Conservation (phyloP, 768 basidiomycete genomes). For the Collybiopsis luxurians region DNA sequence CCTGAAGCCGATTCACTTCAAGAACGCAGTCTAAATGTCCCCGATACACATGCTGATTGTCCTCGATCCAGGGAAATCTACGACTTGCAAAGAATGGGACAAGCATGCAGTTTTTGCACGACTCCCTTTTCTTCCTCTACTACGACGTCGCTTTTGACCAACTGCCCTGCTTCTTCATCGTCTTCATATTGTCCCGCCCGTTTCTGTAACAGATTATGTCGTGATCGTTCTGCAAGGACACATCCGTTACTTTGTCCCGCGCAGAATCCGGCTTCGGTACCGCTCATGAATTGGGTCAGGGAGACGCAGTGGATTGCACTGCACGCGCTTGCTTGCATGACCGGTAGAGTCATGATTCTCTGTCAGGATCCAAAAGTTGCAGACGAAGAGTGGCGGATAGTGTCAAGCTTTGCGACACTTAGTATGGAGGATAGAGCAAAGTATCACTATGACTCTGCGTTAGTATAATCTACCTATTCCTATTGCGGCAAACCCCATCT, state of each 20-base stretch:
- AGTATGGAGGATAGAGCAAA: slow-evolving; percentile 70
- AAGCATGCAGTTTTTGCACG: slow-evolving; percentile 73
- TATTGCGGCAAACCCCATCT: not conserved
- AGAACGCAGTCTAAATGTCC: not conserved
- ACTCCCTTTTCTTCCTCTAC: slow-evolving; percentile 44
- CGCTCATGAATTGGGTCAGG: slow-evolving; percentile 59
- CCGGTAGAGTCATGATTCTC: slow-evolving; percentile 60
- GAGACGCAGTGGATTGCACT: slow-evolving; percentile 71
- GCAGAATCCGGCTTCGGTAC: slow-evolving; percentile 67
- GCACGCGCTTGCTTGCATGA: slow-evolving; percentile 67
- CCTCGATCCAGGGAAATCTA: slow-evolving; percentile 64
- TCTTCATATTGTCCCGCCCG: slow-evolving; percentile 51
- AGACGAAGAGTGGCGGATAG: slow-evolving; percentile 49
- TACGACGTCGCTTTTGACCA: slow-evolving; percentile 37
- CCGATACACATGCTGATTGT: not conserved
- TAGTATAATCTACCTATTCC: slow-evolving; percentile 15
- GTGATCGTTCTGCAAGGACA: slow-evolving; percentile 55
- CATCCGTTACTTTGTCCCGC: slow-evolving; percentile 74
- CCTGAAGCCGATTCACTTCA: not conserved
- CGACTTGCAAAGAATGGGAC: slow-evolving; percentile 56
- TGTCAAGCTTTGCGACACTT: slow-evolving; percentile 66
- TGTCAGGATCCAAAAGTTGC: slow-evolving; percentile 42
- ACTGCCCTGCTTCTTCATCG: slow-evolving; percentile 49
- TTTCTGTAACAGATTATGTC: slow-evolving; percentile 83
- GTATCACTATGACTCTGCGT: slow-evolving; percentile 44